Conservation (phyloP, 768 basidiomycete species). For the Paxillus ammoniavirescens region DNA sequence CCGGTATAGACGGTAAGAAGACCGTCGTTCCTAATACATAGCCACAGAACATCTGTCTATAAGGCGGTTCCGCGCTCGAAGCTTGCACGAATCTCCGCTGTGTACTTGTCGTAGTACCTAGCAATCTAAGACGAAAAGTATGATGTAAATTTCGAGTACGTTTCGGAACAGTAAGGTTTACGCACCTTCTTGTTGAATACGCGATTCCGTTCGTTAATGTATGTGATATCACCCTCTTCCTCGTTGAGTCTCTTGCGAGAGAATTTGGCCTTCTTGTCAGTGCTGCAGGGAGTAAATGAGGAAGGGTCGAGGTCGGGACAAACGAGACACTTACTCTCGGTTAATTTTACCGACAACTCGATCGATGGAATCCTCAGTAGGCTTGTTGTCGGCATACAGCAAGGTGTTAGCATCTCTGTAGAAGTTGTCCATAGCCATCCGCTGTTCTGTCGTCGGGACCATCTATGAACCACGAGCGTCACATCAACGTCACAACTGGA, state of each 20-base stretch:
- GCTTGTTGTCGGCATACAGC: constrained; percentile 93
- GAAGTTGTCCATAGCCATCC: constrained; percentile 71
- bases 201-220: constrained; percentile 97
- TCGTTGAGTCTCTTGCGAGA: constrained; percentile 89
- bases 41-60: constrained; percentile 31
- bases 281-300: constrained; percentile 40
- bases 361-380: constrained; percentile 92
- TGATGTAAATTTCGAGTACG: not conserved
- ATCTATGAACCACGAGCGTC: constrained; percentile 34
- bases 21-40: constrained; percentile 4
- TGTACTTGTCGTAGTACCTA: constrained; percentile 96
- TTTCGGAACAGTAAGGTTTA: not conserved
- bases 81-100: constrained; percentile 91
- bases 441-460: constrained; percentile 57
- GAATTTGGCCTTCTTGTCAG: constrained; percentile 88
- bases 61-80: constrained; percentile 97
- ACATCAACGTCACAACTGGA: constrained; percentile 7
- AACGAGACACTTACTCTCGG: constrained; percentile 52
- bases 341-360: constrained; percentile 89
- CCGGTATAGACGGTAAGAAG: no score
- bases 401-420: constrained; percentile 94
- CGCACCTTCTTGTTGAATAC: constrained; percentile 96
- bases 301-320: not conserved
- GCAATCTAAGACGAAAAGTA: constrained; percentile 60
- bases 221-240: constrained; percentile 94